Conservation (phyloP, 2,329 filamentous ascomycete genomes). For the Pseudogymnoascus sp. region DNA sequence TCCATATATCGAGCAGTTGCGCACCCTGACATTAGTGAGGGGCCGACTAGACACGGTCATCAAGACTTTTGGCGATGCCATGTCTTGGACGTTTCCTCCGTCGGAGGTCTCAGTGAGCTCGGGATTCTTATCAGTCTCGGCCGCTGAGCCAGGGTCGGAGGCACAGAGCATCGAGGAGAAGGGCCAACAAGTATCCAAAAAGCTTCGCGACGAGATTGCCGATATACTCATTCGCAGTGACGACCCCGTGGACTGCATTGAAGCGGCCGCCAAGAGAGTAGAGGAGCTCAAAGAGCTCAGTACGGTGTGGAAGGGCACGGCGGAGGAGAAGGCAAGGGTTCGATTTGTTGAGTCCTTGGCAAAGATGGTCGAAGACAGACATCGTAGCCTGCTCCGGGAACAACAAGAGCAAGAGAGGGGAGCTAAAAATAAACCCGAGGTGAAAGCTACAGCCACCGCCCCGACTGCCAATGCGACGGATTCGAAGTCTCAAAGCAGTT, state of each 20-base stretch:
- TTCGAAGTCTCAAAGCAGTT: constrained; percentile 24
- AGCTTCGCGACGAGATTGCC: constrained; percentile 63
- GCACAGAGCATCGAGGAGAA: constrained; percentile 73
- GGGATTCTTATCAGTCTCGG: constrained; percentile 83
- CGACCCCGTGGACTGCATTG: constrained; percentile 59
- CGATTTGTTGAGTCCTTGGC: constrained; percentile 77
- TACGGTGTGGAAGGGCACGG: constrained; percentile 88
- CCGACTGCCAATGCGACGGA: constrained; percentile 16
- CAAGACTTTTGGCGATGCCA: constrained; percentile 85
- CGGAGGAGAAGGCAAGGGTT: constrained; percentile 77
- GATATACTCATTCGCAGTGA: constrained; percentile 52
- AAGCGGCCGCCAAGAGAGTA: constrained; percentile 65
- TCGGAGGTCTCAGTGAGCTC: constrained; percentile 78
- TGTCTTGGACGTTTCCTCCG: constrained; percentile 89
- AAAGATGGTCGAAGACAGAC: constrained; percentile 72
- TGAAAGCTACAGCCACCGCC: neutral
- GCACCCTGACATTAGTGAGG: constrained; percentile 75
- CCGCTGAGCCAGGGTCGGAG: constrained; percentile 62
- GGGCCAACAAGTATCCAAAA: constrained; percentile 70
- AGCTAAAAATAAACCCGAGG: constrained; percentile 15
- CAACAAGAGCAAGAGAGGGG: constrained; percentile 26
- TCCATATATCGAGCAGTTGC: constrained; percentile 67
- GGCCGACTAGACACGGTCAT: constrained; percentile 82
- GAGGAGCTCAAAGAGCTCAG: constrained; percentile 70
- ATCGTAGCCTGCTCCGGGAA: constrained; percentile 28